Evolutionary conservation across 306 rosid genomes (phyloP).

Genomic region (Dryas octopetala): DNA sequence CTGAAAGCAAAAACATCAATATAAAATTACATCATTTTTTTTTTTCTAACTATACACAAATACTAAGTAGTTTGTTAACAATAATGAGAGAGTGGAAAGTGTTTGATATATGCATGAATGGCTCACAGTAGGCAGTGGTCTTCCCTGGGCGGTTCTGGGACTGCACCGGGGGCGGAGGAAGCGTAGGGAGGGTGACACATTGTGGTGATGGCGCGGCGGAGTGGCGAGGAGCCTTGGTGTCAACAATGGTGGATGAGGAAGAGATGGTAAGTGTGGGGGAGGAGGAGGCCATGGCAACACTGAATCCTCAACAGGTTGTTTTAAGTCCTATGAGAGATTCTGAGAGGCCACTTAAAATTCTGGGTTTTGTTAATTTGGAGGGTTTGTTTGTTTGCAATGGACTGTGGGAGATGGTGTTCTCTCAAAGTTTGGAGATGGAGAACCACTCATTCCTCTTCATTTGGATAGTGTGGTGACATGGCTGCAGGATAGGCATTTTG

Average conservation of each 20-base stretch:
- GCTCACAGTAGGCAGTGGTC: conserved; percentile 65
- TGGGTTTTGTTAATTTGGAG: conserved; percentile 19
- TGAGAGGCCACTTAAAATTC: conserved; percentile 26
- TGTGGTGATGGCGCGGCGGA: conserved; percentile 58
- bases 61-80: not conserved
- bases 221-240: conserved; percentile 59
- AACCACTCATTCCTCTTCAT: conserved; percentile 50
- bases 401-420: conserved; percentile 33
- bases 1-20: conserved; percentile 32
- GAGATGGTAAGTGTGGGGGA: conserved; percentile 70
- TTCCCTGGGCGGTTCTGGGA: conserved; percentile 65
- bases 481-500: conserved; percentile 52
- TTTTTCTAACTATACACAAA: not conserved
- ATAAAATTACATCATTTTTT: not conserved
- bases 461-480: conserved; percentile 63
- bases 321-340: conserved; percentile 28
- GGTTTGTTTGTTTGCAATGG: conserved; percentile 38
- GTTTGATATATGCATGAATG: not conserved
- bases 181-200: conserved; percentile 68
- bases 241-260: conserved; percentile 61
- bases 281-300: conserved; percentile 62
- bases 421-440: conserved; percentile 35
- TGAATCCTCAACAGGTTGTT: conserved; percentile 23
- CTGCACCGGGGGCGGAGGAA: conserved; percentile 53
- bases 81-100: not conserved